A percentile compares a stretch with the other conserved stretches of the same genome.
These are phyloP conservation scores for Nemania bipapillata DNA, from an alignment of 2,329 filamentous ascomycete species.

Conservation along the genomic window DNA sequence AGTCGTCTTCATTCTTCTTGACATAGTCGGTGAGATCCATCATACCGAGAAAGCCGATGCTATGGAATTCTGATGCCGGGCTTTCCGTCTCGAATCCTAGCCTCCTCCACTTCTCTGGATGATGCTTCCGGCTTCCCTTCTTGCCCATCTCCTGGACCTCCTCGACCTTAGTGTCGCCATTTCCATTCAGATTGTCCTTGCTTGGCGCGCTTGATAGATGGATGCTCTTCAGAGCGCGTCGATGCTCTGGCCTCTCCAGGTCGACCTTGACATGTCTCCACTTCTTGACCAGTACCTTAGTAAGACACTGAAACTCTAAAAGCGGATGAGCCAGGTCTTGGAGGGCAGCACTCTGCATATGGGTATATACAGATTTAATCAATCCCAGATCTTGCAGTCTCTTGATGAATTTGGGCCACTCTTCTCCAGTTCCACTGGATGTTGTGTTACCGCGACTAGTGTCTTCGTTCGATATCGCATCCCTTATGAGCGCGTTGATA, in stretches of 20 bases:
- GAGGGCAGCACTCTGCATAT: constrained; percentile 94
- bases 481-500: constrained; percentile 93
- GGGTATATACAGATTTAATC: constrained; percentile 87
- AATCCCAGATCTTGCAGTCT: constrained; percentile 90
- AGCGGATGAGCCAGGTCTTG: constrained; percentile 91
- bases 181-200: constrained; percentile 47
- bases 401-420: constrained; percentile 97
- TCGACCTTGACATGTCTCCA: constrained; percentile 90
- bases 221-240: constrained; percentile 84
- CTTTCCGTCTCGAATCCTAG: constrained; percentile 92
- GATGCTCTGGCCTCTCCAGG: constrained; percentile 86
- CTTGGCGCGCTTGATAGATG: constrained; percentile 81
- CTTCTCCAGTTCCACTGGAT: constrained; percentile 62
- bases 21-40: constrained; percentile 98
- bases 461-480: constrained; percentile 82
- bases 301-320: constrained; percentile 91
- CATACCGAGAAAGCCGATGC: constrained; percentile 89
- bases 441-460: constrained; percentile 51
- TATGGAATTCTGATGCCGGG: constrained; percentile 84
- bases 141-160: constrained; percentile 57
- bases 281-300: constrained; percentile 84
- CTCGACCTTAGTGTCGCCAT: constrained; percentile 52
- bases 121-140: constrained; percentile 76
- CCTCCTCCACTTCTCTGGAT: constrained; percentile 91
- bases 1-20: constrained; percentile 88